Conservation (phyloP, 306 rosid genomes). For the Lupinus albus region DNA sequence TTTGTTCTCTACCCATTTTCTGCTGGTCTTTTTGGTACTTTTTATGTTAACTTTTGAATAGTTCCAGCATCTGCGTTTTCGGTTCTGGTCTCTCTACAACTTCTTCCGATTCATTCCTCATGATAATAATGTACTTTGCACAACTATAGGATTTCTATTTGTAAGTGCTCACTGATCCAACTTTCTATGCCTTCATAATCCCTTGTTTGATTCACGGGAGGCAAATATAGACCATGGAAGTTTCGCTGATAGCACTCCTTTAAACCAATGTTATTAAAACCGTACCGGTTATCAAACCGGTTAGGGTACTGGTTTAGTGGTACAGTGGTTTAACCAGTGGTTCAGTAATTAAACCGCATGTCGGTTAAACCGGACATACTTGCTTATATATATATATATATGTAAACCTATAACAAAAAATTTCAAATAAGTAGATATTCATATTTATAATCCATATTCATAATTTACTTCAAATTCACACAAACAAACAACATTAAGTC, state of each 20-base stretch:
- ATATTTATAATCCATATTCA: too few species aligned
- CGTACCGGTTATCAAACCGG: too few species aligned
- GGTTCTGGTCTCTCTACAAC: slow-evolving; percentile 15
- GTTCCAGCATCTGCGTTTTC: slow-evolving; percentile 3
- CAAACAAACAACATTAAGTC: too few species aligned
- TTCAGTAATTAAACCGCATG: too few species aligned
- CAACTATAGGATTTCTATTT: slow-evolving; percentile 31
- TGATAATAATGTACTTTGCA: slow-evolving; percentile 24
- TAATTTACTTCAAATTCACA: too few species aligned
- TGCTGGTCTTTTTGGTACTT: slow-evolving; percentile 16
- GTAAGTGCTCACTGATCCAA: neutral
- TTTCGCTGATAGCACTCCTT: slow-evolving; percentile 41
- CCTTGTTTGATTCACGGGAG: slow-evolving; percentile 59
- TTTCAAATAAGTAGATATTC: too few species aligned
- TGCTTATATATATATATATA: too few species aligned
- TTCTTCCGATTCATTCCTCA: slow-evolving; percentile 15
- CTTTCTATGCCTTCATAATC: slow-evolving; percentile 52
- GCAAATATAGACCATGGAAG: slow-evolving; percentile 41
- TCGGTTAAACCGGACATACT: too few species aligned
- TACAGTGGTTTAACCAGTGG: too few species aligned
- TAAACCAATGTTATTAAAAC: too few species aligned
- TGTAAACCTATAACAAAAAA: too few species aligned
- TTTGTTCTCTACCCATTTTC: neutral
- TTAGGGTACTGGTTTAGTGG: too few species aligned
- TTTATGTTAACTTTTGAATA: slow-evolving; percentile 9